Conservation (phyloP, 2,329 filamentous ascomycete species). For the Lachnellula arida region DNA sequence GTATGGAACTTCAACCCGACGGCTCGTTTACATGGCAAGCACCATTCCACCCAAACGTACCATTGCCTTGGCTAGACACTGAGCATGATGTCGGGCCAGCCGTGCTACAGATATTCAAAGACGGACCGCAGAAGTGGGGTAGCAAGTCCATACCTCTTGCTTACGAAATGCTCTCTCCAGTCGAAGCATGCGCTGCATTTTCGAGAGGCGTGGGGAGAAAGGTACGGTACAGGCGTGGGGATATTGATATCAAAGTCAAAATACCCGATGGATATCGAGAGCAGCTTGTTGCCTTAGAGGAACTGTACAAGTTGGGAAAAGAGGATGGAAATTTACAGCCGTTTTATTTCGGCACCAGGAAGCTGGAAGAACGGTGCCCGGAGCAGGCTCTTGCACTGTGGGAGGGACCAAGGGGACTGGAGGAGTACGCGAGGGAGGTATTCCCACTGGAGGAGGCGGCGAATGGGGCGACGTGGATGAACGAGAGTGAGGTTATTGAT, state of each 20-base stretch:
- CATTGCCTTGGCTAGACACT: conserved; percentile 90
- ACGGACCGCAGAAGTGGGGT: conserved; percentile 81
- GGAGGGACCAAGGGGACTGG: conserved; percentile 85
- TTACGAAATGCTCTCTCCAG: conserved; percentile 82
- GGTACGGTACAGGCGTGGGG: conserved; percentile 69
- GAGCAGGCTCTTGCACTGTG: conserved; percentile 75
- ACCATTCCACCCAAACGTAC: conserved; percentile 84
- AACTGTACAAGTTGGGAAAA: conserved; percentile 46
- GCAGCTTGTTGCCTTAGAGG: conserved; percentile 69
- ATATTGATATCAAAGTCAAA: conserved; percentile 79
- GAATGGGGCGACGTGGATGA: conserved; percentile 93
- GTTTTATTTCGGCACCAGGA: conserved; percentile 56
- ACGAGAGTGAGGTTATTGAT: conserved; percentile 41
- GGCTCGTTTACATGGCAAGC: conserved; percentile 90
- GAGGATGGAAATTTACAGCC: conserved; percentile 50
- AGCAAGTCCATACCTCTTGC: conserved; percentile 76
- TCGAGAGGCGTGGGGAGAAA: conserved; percentile 70
- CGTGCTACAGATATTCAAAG: conserved; percentile 90
- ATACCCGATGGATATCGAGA: conserved; percentile 85
- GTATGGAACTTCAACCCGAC: conserved; percentile 82
- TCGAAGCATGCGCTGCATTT: conserved; percentile 78
- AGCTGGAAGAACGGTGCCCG: conserved; percentile 61
- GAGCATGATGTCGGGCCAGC: conserved; percentile 95
- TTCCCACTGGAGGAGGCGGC: conserved; percentile 93
- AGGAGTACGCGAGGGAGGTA: conserved; percentile 92